Percentiles rank a stretch among this genome's conserved stretches.
Conservation (phyloP, 2,329 filamentous ascomycete genomes). For the Blastomyces emzantsi region DNA sequence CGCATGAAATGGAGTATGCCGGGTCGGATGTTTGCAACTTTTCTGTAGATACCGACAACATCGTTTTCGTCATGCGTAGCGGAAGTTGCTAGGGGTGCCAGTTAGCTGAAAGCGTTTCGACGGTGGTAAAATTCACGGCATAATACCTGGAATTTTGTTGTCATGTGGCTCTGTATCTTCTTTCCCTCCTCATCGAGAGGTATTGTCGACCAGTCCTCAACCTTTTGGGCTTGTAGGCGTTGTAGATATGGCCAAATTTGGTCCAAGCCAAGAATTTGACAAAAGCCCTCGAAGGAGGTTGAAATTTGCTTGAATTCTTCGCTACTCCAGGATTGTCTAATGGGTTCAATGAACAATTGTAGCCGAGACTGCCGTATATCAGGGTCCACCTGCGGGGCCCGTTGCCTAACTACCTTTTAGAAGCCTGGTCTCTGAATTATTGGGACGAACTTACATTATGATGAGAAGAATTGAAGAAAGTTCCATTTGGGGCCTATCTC, state of each 20-base stretch:
- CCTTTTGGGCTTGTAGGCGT: constrained; percentile 60
- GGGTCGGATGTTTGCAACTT: constrained; percentile 66
- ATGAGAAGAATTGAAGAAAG: constrained; percentile 90
- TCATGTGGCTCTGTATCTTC: constrained; percentile 66
- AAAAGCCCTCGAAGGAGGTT: constrained; percentile 71
- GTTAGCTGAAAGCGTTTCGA: constrained; percentile 1
- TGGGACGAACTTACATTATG: constrained; percentile 54
- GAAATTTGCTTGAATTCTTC: constrained; percentile 58
- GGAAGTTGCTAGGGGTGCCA: constrained; percentile 52
- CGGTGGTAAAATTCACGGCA: constrained; percentile 7
- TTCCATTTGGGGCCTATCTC: constrained; percentile 75
- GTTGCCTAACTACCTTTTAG: constrained; percentile 50
- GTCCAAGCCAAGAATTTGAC: constrained; percentile 66
- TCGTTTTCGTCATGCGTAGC: constrained; percentile 77
- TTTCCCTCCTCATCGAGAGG: constrained; percentile 71
- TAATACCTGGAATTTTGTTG: constrained; percentile 59
- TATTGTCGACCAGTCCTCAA: constrained; percentile 74
- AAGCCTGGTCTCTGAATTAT: background rate
- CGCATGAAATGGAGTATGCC: constrained; percentile 65
- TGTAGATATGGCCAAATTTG: constrained; percentile 73
- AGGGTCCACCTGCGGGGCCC: constrained; percentile 64
- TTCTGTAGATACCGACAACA: constrained; percentile 87
- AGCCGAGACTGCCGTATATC: constrained; percentile 63
- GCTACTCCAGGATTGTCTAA: constrained; percentile 71
- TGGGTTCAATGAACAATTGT: constrained; percentile 68